Evolutionary conservation across 805 yeast species (phyloP).

Genomic region (Hanseniaspora jakobsenii): DNA sequence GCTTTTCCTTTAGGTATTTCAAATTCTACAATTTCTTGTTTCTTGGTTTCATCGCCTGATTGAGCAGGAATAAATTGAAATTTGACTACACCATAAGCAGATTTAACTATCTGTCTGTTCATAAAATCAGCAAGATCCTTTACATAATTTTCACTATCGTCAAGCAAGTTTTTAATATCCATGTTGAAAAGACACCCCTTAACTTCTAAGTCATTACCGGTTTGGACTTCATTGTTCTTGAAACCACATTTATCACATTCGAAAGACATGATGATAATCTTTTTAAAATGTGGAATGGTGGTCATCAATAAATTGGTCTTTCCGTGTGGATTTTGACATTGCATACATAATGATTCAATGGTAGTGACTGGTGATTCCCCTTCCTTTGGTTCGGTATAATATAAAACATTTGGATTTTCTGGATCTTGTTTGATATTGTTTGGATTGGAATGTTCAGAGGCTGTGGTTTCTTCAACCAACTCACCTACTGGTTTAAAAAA

Average conservation of each 20-base stretch:
- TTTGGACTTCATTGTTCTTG: conserved; percentile 84
- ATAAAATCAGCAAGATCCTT: conserved; percentile 27
- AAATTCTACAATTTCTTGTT: conserved; percentile 10
- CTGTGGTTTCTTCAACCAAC: conserved; percentile 35
- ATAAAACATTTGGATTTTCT: conserved; percentile 54
- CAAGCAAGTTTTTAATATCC: conserved; percentile 41
- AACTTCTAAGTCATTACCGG: conserved; percentile 86
- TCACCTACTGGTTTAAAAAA: conserved; percentile 51
- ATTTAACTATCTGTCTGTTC: conserved; percentile 82
- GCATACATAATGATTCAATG: conserved; percentile 89
- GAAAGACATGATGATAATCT: conserved; percentile 86
- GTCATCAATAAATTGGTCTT: conserved; percentile 74
- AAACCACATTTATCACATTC: conserved; percentile 91
- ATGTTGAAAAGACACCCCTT: conserved; percentile 49
- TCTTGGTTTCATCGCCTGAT: conserved; percentile 46
- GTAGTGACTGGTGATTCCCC: conserved; percentile 88
- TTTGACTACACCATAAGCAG: conserved; percentile 54
- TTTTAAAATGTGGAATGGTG: conserved; percentile 80
- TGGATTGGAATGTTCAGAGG: conserved; percentile 19
- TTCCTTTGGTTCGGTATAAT: conserved; percentile 53
- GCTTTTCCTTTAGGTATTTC: conserved; percentile 95
- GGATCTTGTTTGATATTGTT: conserved; percentile 20
- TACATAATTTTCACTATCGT: conserved; percentile 38
- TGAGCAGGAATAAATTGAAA: conserved; percentile 70
- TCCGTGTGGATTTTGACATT: conserved; percentile 71